Evolutionary conservation across 441 rosid genomes (phyloP).

Genomic region (Omphalea diandra): DNA sequence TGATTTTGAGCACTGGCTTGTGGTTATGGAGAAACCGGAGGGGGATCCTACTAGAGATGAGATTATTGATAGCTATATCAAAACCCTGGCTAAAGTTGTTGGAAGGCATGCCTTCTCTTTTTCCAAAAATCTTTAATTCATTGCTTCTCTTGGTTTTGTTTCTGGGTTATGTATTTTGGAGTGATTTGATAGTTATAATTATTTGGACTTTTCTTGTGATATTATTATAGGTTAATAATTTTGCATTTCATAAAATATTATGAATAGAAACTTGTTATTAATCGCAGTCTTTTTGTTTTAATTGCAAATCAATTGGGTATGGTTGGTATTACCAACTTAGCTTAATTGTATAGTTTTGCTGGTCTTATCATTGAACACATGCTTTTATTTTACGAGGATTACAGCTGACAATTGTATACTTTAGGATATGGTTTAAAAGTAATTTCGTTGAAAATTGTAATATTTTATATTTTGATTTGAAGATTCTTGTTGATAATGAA

Average conservation of each 20-base stretch:
- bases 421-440: neutral
- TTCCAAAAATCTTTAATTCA: neutral
- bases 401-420: neutral
- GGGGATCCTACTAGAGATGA: conserved; percentile 76
- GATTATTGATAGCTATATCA: conserved; percentile 65
- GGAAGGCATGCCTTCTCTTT: conserved; percentile 51
- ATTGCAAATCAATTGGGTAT: neutral
- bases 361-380: no score
- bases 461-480: neutral
- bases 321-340: neutral
- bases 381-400: no score
- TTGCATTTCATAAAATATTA: no score
- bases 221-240: no score
- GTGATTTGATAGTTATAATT: no score
- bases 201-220: no score
- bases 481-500: no score
- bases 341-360: no score
- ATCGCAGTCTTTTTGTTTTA: neutral
- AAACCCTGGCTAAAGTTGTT: conserved; percentile 57
- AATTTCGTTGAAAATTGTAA: neutral
- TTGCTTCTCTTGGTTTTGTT: neutral
- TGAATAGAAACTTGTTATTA: neutral
- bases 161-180: neutral
- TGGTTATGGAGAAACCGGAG: conserved; percentile 70
- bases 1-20: conserved; percentile 92